Evolutionary conservation across 768 basidiomycete genomes (phyloP).

Genomic region (Phylloporus arenicola): DNA sequence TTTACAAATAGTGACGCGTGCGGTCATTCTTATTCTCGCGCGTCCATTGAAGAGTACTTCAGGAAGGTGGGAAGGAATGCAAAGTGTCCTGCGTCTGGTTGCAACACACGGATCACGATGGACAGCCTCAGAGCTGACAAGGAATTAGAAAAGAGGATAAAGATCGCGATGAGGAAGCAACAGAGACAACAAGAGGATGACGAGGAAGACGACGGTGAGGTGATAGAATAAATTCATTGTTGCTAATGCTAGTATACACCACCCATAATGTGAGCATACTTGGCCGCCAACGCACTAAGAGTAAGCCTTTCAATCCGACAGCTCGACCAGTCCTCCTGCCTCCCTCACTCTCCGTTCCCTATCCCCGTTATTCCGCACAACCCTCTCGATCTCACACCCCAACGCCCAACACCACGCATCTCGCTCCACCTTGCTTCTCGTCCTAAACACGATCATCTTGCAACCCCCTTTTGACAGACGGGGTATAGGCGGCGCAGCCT

Average conservation of each 20-base stretch:
- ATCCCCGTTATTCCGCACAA: slow-evolving; percentile 53
- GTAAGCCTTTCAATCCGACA: slow-evolving; percentile 12
- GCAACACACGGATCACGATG: slow-evolving; percentile 52
- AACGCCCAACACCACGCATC: slow-evolving; percentile 96
- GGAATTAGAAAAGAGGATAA: slow-evolving; percentile 58
- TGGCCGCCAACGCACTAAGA: background rate
- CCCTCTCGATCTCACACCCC: slow-evolving; percentile 83
- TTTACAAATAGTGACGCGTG: slow-evolving; percentile 50
- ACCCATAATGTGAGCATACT: slow-evolving; percentile 8
- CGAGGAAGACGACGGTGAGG: slow-evolving; percentile 37
- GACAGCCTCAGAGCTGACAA: slow-evolving; percentile 49
- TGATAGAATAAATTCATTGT: slow-evolving; percentile 45
- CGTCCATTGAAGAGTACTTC: slow-evolving; percentile 65
- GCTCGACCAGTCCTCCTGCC: slow-evolving; percentile 49
- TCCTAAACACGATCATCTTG: slow-evolving; percentile 61
- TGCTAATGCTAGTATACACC: slow-evolving; percentile 2
- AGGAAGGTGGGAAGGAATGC: slow-evolving; percentile 27
- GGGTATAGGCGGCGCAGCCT: slow-evolving; percentile 35
- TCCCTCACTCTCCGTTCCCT: slow-evolving; percentile 65
- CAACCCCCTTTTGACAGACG: slow-evolving; percentile 48
- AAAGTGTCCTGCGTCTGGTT: slow-evolving; percentile 71
- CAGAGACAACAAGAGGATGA: slow-evolving; percentile 36
- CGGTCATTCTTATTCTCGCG: slow-evolving; percentile 76
- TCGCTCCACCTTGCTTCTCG: slow-evolving; percentile 80
- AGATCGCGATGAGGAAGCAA: slow-evolving; percentile 49